A percentile compares a stretch with the other conserved stretches of the same genome.
These are phyloP conservation scores for Phaseolus coccineus DNA, from an alignment of 331 rosid genomes.

Conservation along the genomic window DNA sequence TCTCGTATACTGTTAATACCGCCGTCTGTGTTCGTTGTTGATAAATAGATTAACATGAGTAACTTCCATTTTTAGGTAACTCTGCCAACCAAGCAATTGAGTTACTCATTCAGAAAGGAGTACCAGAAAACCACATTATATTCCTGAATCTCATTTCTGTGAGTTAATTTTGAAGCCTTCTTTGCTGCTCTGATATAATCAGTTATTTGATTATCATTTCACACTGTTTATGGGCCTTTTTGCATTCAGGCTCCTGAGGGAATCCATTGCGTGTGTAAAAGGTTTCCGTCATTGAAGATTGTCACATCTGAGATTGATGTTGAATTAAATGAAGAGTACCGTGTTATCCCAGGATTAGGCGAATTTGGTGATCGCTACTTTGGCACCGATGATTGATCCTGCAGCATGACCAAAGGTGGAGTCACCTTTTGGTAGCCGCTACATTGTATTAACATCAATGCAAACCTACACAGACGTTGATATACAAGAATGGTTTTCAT, in stretches of 20 bases:
- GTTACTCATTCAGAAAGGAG: conserved; percentile 89
- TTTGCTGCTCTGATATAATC: neutral
- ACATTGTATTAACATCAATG: conserved; percentile 12
- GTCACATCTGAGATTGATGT: conserved; percentile 97
- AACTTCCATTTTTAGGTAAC: conserved; percentile 67
- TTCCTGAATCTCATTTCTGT: conserved; percentile 95
- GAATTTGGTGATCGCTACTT: conserved; percentile 98
- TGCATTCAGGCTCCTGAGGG: conserved; percentile 93
- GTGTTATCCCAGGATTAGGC: conserved; percentile 96
- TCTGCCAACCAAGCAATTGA: conserved; percentile 98
- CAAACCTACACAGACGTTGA: conserved; percentile 19
- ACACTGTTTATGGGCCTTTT: conserved; percentile 1
- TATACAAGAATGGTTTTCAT: conserved; percentile 25
- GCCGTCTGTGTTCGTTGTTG: conserved; percentile 6
- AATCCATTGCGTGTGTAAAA: conserved; percentile 84
- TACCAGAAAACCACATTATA: conserved; percentile 94
- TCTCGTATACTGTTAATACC: neutral
- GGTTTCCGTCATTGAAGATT: conserved; percentile 88
- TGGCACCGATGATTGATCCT: conserved; percentile 76
- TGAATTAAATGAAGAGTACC: conserved; percentile 76
- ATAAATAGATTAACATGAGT: conserved; percentile 34
- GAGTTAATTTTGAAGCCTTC: conserved; percentile 52
- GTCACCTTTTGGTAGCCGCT: conserved; percentile 11
- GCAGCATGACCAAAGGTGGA: neutral
- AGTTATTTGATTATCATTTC: conserved; percentile 25